Base-by-base conservation (phyloP, 257 asterid species). In the Nicotiana attenuata region DNA sequence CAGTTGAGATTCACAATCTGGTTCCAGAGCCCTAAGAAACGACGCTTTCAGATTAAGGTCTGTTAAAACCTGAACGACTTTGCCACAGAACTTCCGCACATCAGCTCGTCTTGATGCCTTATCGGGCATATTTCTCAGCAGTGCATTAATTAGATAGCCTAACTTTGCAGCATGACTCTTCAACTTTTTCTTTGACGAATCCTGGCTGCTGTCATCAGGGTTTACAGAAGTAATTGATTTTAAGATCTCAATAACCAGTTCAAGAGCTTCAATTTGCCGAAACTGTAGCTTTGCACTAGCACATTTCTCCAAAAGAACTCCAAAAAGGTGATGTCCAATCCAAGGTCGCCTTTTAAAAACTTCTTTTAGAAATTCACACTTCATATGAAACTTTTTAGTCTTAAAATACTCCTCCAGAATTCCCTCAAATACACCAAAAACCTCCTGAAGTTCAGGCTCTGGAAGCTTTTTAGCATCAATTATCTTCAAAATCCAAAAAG, bases 191-290 rank as follows among this genome's bases (percentile, higher is more conserved):
- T 8, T 41, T 41, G 50, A 41, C 50, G 13, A 41, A 41, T 41
- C 50, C 13, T 41, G 45, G 26, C 84, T 82, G 26, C 79, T 82
- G 53, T 83, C 88, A 65, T 89, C 92, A 15, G 81, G 52, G 55
- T 64, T 83, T 4, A 85, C 66, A 29, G 90, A 80, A 28, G 78
- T 61, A 77, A 85, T 81, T 6, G 93, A 88, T 81, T 88, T 91
- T 19, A 96, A 81, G 82, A 93, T 85, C 89, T 92, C 98, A 0
- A 82, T 33, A 65, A 94, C 91, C 86, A 96, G 75, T 83, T 92
- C 98, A 29, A 96, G 97, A 55, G 96, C 97, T 85, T 96, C 98
- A 75, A 94, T 90, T 86, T 92, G 97, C 80, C 98, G 87, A 78
- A 89, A 94, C 87, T 92, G 87, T 65, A 89, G 91, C 71, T 88